A percentile compares a stretch with the other conserved stretches of the same genome.
Conservation (phyloP, 225 moss, liverwort and hornwort species). For the Bryoerythrophyllum caledonicum region DNA sequence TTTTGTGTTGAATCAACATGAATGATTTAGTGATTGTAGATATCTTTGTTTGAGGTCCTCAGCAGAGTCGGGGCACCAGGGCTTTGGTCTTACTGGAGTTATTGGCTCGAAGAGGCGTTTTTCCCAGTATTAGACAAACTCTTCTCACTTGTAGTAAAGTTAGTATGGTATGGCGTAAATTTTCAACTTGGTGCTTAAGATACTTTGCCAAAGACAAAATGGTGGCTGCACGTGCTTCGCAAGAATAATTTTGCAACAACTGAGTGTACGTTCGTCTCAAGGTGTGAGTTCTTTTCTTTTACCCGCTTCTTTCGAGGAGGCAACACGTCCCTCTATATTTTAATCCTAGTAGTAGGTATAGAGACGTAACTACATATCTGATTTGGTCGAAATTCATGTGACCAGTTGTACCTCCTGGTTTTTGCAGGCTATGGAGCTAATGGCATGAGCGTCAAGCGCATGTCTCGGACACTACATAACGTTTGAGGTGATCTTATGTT, state of each 20-base stretch:
- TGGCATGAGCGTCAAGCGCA: conserved; percentile 19
- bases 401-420: not conserved
- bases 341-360: not conserved
- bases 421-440: conserved; percentile 31
- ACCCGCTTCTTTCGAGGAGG: not conserved
- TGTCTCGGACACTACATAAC: conserved; percentile 3
- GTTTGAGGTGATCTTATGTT: conserved; percentile 11
- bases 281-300: conserved; percentile 26
- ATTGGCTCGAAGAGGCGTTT: conserved; percentile 30
- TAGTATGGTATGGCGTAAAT: conserved; percentile 21
- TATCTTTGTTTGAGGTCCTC: conserved; percentile 23
- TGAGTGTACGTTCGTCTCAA: conserved; percentile 17
- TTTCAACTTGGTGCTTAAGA: conserved; percentile 25
- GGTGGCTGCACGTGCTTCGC: conserved; percentile 22
- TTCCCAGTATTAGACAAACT: conserved; percentile 43
- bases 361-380: not conserved
- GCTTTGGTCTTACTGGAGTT: conserved; percentile 42
- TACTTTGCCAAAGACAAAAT: conserved; percentile 15
- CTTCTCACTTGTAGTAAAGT: conserved; percentile 13
- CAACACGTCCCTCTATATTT: not conserved
- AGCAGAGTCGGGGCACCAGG: conserved; percentile 15
- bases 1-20: conserved; percentile 21
- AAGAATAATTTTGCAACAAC: conserved; percentile 16
- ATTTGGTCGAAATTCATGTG: not conserved
- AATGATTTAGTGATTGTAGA: conserved; percentile 29